Base-by-base conservation (phyloP, 257 asterid species). In the Gentiana dahurica region DNA sequence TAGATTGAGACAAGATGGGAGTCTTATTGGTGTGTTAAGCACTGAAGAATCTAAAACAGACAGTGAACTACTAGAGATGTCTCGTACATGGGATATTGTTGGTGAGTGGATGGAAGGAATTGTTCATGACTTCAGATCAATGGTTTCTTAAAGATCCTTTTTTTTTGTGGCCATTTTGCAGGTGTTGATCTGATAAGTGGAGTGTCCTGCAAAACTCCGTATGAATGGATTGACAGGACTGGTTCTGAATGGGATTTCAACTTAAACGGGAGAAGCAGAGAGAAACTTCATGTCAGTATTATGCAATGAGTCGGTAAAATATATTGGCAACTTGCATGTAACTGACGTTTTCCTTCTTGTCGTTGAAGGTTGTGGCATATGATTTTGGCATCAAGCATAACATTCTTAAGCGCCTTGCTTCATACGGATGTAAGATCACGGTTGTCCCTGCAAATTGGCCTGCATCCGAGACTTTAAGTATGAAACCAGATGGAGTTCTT, bases 361-460 rank as follows among this genome's bases (percentile, higher is more conserved):
- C 63, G 54, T 51, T 76, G 74, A 71, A 90, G 96, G 98, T 91
- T 52, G 88, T 87, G 61, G 98, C 93, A 45, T 91, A 87, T 78
- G 98, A 91, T 77, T 91, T 85, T 72, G 98, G 98, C n/a, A 79
- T 91, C 71, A 91, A 91, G 69, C 91, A 82, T n/a, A 91, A 91
- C 62, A 91, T 87, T 64, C 88, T 91, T 15, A 79, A 90, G 50
- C 92, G 98, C 36, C 70, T 91, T 55, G 95, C 94, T 53, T 91
- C 98, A 12, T 91, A 81, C 12, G 95, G 95, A 64, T 91, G 96
- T 78, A 81, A 80, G 75, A 79, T 87, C 75, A 85, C 95, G 5
- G 95, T 91, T 51, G 96, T 91, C 33, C 98, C 98, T 55, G 80
- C 96, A 51, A 78, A 92, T 15, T 91, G 89, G 89, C 94, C 96